Percentiles rank a stretch among this genome's conserved stretches.
Evolutionary conservation across 768 basidiomycete species (phyloP).

Genomic region (Tylopilus cervinicoccineus): DNA sequence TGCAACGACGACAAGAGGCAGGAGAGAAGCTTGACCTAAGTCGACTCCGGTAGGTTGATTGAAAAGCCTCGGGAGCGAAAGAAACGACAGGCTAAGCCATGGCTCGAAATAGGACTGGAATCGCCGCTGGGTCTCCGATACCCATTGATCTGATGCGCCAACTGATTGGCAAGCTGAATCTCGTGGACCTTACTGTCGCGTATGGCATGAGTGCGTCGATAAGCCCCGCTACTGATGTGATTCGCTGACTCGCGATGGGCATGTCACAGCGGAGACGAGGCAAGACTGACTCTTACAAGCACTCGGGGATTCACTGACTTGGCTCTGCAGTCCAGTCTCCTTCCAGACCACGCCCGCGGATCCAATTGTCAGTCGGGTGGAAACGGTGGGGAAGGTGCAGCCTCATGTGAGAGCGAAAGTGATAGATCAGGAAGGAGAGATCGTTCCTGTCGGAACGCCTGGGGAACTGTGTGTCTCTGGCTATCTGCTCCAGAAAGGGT

Average conservation of each 20-base stretch:
- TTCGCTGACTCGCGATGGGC: conserved; percentile 6
- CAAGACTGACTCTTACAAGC: conserved; percentile 13
- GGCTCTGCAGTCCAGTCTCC: conserved; percentile 60
- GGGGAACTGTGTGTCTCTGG: conserved; percentile 75
- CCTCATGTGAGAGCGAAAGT: conserved; percentile 80
- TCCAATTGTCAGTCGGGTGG: conserved; percentile 68
- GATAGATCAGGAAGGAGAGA: conserved; percentile 51
- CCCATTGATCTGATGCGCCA: conserved; percentile 78
- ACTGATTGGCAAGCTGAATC: conserved; percentile 62
- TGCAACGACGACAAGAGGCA: conserved; percentile 47
- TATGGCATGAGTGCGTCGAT: conserved; percentile 79
- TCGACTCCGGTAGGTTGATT: conserved; percentile 45
- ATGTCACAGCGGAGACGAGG: conserved; percentile 64
- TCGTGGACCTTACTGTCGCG: conserved; percentile 68
- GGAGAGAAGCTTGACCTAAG: conserved; percentile 48
- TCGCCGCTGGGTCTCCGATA: conserved; percentile 75
- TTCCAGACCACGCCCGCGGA: conserved; percentile 76
- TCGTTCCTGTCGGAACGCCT: conserved; percentile 67
- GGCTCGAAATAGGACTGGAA: conserved; percentile 57
- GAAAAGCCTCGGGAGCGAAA: too few species aligned
- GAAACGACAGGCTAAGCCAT: background rate
- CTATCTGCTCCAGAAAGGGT: conserved; percentile 81
- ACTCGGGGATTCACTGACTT: background rate
- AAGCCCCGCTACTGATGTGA: background rate
- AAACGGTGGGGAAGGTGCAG: conserved; percentile 74